Evolutionary conservation across 805 yeast genomes (phyloP).

Genomic region (Kluyveromyces starmeri): DNA sequence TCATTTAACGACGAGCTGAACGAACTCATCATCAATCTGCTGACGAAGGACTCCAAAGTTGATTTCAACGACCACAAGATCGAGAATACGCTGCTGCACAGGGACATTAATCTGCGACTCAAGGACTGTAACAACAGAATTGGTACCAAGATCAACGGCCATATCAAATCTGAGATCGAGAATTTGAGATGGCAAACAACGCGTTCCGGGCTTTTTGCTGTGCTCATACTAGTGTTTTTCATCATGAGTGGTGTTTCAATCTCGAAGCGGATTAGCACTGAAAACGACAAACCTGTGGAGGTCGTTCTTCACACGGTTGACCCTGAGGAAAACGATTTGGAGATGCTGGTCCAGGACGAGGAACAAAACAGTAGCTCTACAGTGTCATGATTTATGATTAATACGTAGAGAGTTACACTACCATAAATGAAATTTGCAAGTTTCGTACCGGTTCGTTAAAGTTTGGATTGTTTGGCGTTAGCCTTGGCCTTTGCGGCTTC

Average conservation of each 20-base stretch:
- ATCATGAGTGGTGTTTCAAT: constrained; percentile 45
- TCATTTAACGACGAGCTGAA: constrained; percentile 69
- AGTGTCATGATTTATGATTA: too few relatives aligned
- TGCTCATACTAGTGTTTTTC: constrained; percentile 54
- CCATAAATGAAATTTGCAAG: too few relatives aligned
- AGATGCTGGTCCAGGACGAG: constrained; percentile 7
- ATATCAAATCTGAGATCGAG: constrained; percentile 79
- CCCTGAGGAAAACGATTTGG: constrained; percentile 32
- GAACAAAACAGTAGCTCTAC: constrained; percentile 11
- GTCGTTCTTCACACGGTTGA: constrained; percentile 28
- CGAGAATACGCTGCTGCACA: constrained; percentile 70
- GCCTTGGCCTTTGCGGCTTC: constrained; percentile 6
- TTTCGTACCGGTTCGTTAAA: too few relatives aligned
- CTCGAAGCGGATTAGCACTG: constrained; percentile 30
- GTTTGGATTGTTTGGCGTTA: too few relatives aligned
- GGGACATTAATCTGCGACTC: constrained; percentile 55
- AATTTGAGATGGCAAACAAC: constrained; percentile 89
- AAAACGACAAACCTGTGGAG: constrained; percentile 29
- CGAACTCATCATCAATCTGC: constrained; percentile 44
- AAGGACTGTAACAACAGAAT: constrained; percentile 83
- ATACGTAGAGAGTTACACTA: too few relatives aligned
- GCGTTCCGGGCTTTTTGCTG: constrained; percentile 74
- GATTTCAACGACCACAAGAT: constrained; percentile 80
- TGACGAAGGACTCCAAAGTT: constrained; percentile 72
- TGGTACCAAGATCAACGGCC: constrained; percentile 70